These are phyloP conservation scores for Ustilago tritici DNA, from an alignment of 1,284 basidiomycete genomes.

Conservation along the genomic window DNA sequence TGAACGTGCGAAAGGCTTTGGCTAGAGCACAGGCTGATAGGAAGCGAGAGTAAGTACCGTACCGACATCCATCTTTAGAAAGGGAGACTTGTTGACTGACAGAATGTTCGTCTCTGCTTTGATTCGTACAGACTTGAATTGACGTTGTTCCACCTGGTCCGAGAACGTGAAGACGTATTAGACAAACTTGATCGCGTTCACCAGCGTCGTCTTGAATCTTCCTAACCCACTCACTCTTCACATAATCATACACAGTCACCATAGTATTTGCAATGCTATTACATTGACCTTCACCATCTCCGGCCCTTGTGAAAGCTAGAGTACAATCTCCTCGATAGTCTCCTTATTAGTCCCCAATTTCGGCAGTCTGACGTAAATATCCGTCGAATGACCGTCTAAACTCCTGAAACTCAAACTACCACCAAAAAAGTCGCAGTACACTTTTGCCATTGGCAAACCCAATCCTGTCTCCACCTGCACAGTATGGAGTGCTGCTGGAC, in stretches of 20 bases:
- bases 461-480: conserved; percentile 59
- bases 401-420: conserved; percentile 84
- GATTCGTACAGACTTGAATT: conserved; percentile 21
- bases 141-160: conserved; percentile 44
- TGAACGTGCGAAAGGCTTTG: conserved; percentile 5
- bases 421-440: conserved; percentile 72
- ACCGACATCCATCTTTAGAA: conserved; percentile 1
- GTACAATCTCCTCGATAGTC: conserved; percentile 68
- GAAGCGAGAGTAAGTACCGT: conserved; percentile 17
- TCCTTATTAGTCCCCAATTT: conserved; percentile 86
- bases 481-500: conserved; percentile 46
- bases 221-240: neutral
- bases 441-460: conserved; percentile 62
- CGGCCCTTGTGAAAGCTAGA: conserved; percentile 7
- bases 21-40: conserved; percentile 3
- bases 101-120: no score
- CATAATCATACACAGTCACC: neutral
- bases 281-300: neutral
- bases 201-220: conserved; percentile 18
- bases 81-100: no score
- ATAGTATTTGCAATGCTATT: neutral
- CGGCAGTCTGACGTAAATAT: conserved; percentile 75
- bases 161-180: conserved; percentile 48
- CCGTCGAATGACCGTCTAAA: conserved; percentile 75
- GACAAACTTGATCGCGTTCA: conserved; percentile 51